Evolutionary conservation across 129 eudicot species (phyloP), one percentile per base, ranked within the genome.

Genomic region (Pittosporum tobira): DNA sequence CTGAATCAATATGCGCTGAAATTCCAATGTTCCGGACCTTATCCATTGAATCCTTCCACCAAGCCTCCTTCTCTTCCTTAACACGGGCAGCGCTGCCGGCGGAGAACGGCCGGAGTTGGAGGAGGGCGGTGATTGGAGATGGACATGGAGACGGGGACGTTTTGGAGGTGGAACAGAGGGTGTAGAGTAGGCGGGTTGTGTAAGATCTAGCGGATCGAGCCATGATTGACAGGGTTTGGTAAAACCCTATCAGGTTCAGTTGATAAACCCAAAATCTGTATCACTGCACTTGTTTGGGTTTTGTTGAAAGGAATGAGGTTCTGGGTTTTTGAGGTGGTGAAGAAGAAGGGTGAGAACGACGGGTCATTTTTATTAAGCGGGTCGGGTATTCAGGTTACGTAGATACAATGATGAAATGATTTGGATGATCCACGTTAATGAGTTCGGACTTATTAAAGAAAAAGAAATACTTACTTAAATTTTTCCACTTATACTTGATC

Each of bases 1-100:
- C 98, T 1, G 98, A 91, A 59, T 91, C 98, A 37, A 91, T 91
- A 68, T 91, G 98, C 1, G 98, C 98, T 7, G 98, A 91, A 25
- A 91, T 91, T 29, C 98, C 98, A 16, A 91, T 91, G 67, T 91
- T 91, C 25, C 98, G 80, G 37, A 91, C 82, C 76, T 62, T 83
- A 15, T 71, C 75, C 80, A 91, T 71, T 9, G 98, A 91, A 14
- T 86, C 96, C 74, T 79, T 83, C 95, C 95, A 91, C 81, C 83
- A 69, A 3, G 83, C 71, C 19, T 81, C 89, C 68, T 78, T 80
- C 48, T 82, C 94, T 1, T 78, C 84, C 53, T 78, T 74, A 44
- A 66, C 51, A 20, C 88, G 57, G 27, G 94, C 82, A 14, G 94
- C 87, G 18, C 77, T 79, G 61, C 94, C 85, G 43, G 86, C 77